Base-by-base conservation (phyloP, 345 rosid species). In the Cardiospermum halicacabum region DNA sequence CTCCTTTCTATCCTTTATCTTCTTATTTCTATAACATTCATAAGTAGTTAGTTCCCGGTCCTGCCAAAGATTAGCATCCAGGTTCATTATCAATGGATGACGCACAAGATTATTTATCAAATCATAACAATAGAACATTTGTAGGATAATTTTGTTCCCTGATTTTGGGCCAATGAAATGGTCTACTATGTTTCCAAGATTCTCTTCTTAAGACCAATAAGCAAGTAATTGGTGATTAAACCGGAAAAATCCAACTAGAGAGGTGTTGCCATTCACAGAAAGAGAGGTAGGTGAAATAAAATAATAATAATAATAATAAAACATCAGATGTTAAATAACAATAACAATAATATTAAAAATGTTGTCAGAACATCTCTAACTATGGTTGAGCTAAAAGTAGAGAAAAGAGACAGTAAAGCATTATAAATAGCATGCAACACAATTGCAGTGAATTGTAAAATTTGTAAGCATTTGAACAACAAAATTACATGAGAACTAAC, bases 401-500 rank as follows among this genome's bases (percentile, higher is more conserved):
- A 12, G 30, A 24, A n/a, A 21, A 65, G 2, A 19, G 25, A 15
- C 16, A 30, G 3, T 19, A 18, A 28, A 42, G 61, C 62, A 54
- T 27, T 18, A 54, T 56, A 6, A 18, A 47, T 16, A 58, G 36
- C 12, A 30, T 39, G 8, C 24, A 70, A 1, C 30, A 43, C 51
- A 65, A 27, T 58, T 22, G 13, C 63, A 19, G 58, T 36, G 37
- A n/a, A 40, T 28, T n/a, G 30, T 25, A 49, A 64, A 56, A 22
- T 21, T 36, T 49, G 39, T 21, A 71, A 50, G 47, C 53, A 66
- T 43, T 15, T 65, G 60, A 39, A 73, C 53, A 56, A 45, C 59
- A 3, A 60, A 58, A 39, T 43, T 50, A 50, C 47, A 25, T 10
- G 10, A 21, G 60, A 65, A 42, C 72, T 51, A 75, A 95, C 99